These are phyloP conservation scores for Fusarium abutilonis DNA, from an alignment of 2,329 filamentous ascomycete genomes.

Conservation along the genomic window DNA sequence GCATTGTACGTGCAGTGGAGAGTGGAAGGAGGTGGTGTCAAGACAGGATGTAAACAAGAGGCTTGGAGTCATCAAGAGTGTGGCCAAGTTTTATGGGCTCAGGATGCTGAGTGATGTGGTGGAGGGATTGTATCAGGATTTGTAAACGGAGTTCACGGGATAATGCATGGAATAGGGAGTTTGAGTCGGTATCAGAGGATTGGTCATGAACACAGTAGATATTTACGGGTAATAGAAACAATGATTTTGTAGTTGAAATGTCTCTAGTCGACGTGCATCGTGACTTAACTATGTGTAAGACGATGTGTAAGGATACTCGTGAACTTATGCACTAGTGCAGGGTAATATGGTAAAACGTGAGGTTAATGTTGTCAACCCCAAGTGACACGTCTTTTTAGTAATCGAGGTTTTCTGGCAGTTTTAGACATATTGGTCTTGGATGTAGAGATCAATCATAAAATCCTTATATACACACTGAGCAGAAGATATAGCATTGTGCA, in stretches of 20 bases:
- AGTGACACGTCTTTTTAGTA: too few species aligned
- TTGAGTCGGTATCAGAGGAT: slow-evolving; percentile 22
- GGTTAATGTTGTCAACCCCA: too few species aligned
- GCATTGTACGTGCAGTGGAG: slow-evolving; percentile 91
- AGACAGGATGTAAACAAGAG: slow-evolving; percentile 71
- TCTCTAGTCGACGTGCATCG: not conserved
- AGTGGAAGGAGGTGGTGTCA: slow-evolving; percentile 79
- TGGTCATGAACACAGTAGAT: not conserved
- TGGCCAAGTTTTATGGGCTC: slow-evolving; percentile 81
- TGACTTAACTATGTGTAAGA: too few species aligned
- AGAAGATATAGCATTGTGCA: too few species aligned
- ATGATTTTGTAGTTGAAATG: not conserved
- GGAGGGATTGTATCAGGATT: slow-evolving; percentile 63
- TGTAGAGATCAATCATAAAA: too few species aligned
- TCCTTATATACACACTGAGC: too few species aligned
- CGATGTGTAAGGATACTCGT: too few species aligned
- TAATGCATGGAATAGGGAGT: slow-evolving; percentile 35
- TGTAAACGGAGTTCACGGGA: slow-evolving; percentile 49
- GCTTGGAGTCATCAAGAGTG: slow-evolving; percentile 76
- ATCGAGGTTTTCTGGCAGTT: too few species aligned
- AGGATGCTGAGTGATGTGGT: slow-evolving; percentile 83
- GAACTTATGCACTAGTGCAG: too few species aligned
- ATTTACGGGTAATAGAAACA: slow-evolving; percentile 13
- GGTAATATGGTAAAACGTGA: too few species aligned
- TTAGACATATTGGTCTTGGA: too few species aligned